A percentile compares a stretch with the other conserved stretches of the same genome.
These are phyloP conservation scores for Theobroma cacao DNA, from an alignment of 345 rosid species.

Conservation along the genomic window DNA sequence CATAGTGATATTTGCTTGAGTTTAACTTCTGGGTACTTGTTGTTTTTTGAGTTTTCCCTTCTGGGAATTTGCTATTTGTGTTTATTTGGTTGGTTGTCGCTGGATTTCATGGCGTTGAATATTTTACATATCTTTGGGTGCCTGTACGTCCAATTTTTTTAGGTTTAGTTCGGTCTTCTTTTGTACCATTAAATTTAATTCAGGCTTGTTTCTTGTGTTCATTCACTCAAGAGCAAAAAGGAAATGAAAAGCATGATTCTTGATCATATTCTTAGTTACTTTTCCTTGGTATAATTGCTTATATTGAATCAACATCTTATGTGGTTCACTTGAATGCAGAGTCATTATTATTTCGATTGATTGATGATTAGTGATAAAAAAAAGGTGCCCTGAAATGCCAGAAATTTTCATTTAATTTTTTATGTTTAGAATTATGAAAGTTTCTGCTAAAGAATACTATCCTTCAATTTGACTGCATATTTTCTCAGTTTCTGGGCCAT, in stretches of 20 bases:
- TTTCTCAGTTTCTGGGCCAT: not conserved
- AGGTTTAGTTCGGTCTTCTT: not conserved
- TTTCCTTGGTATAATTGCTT: not conserved
- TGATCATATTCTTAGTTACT: not conserved
- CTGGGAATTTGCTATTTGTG: constrained; percentile 8
- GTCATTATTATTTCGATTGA: not conserved
- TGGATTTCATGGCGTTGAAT: constrained; percentile 4
- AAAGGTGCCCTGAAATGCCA: not conserved
- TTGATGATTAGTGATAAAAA: not conserved
- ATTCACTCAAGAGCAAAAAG: not conserved
- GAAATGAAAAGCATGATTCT: not conserved
- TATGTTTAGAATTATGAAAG: not conserved
- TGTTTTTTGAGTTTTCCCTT: not conserved
- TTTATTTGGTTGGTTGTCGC: not conserved
- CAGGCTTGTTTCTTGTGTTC: not conserved
- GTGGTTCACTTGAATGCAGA: not conserved
- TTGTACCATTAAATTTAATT: not conserved
- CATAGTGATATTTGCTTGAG: not conserved
- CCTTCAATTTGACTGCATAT: not conserved
- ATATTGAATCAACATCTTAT: not conserved
- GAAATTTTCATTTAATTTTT: not conserved
- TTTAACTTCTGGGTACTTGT: not conserved
- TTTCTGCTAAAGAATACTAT: not conserved
- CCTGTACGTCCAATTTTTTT: not conserved
- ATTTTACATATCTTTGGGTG: not conserved